Percentiles rank a stretch among this genome's conserved stretches.
Conservation (phyloP, 805 yeast species). For the Starmerella ratchasimensis region DNA sequence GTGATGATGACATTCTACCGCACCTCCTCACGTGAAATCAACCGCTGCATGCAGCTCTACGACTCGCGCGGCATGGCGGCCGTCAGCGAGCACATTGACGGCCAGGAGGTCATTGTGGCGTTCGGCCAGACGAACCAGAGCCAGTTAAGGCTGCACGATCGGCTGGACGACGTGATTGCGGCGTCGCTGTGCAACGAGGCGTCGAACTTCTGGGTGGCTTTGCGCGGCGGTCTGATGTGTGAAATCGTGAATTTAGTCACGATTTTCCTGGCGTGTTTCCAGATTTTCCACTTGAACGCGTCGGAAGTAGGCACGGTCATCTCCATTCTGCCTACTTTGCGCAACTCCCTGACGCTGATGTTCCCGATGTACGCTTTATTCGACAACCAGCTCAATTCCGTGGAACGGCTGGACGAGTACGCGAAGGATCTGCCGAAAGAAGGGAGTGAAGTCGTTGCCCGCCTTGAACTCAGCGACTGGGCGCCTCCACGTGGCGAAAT, state of each 20-base stretch:
- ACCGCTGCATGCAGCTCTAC: slow-evolving; percentile 56
- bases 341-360: slow-evolving; percentile 42
- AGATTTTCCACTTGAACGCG: slow-evolving; percentile 44
- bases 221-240: slow-evolving; percentile 45
- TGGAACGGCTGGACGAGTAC: slow-evolving; percentile 53
- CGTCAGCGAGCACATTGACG: slow-evolving; percentile 54
- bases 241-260: slow-evolving; percentile 38
- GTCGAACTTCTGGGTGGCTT: slow-evolving; percentile 57
- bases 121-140: slow-evolving; percentile 37
- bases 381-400: slow-evolving; percentile 64
- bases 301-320: slow-evolving; percentile 54
- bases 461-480: slow-evolving; percentile 37
- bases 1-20: slow-evolving; percentile 37
- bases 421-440: slow-evolving; percentile 34
- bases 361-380: slow-evolving; percentile 51
- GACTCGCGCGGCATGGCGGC: slow-evolving; percentile 56
- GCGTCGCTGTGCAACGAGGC: slow-evolving; percentile 49
- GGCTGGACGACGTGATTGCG: slow-evolving; percentile 48
- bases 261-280: slow-evolving; percentile 42
- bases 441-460: slow-evolving; percentile 57
- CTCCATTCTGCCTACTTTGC: slow-evolving; percentile 41
- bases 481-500: slow-evolving; percentile 45
- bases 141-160: slow-evolving; percentile 31
- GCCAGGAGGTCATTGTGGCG: slow-evolving; percentile 50
- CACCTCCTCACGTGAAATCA: slow-evolving; percentile 58